These are phyloP conservation scores for Alternaria gansuensis DNA, from an alignment of 2,329 filamentous ascomycete genomes.

Conservation along the genomic window DNA sequence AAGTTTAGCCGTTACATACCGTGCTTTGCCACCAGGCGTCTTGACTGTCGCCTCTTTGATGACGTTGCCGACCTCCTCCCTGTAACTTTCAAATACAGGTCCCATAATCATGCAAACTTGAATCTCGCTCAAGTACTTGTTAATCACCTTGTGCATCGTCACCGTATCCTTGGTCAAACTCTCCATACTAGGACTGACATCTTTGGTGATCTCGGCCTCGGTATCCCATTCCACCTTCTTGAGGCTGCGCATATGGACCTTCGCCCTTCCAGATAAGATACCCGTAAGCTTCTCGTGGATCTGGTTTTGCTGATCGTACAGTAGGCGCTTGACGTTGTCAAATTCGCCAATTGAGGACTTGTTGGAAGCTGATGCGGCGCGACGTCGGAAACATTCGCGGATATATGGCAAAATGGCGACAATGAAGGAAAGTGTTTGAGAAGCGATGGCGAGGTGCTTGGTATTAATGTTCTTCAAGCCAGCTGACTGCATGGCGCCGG, in stretches of 20 bases:
- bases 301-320: slow-evolving; percentile 87
- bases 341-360: slow-evolving; percentile 75
- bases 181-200: slow-evolving; percentile 79
- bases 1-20: slow-evolving; percentile 61
- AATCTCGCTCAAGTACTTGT: slow-evolving; percentile 79
- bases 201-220: slow-evolving; percentile 52
- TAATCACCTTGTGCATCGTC: slow-evolving; percentile 82
- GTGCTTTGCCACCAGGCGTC: slow-evolving; percentile 73
- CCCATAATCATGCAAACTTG: slow-evolving; percentile 84
- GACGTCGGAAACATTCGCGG: slow-evolving; percentile 87
- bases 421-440: slow-evolving; percentile 87
- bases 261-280: slow-evolving; percentile 84
- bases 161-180: slow-evolving; percentile 85
- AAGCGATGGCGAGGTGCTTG: slow-evolving; percentile 90
- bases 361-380: slow-evolving; percentile 57
- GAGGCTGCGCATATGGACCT: slow-evolving; percentile 77
- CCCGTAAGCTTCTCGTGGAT: slow-evolving; percentile 94
- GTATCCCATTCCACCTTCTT: slow-evolving; percentile 78
- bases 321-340: slow-evolving; percentile 82
- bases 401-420: slow-evolving; percentile 88
- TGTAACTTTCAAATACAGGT: slow-evolving; percentile 83
- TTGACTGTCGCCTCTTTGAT: slow-evolving; percentile 71
- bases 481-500: slow-evolving; percentile 86
- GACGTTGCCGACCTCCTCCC: slow-evolving; percentile 77
- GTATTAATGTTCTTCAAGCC: slow-evolving; percentile 92